phyloP scores from a whole-genome alignment of 164 flowering plant species.

The Dillenia suffruticosa region DNA sequence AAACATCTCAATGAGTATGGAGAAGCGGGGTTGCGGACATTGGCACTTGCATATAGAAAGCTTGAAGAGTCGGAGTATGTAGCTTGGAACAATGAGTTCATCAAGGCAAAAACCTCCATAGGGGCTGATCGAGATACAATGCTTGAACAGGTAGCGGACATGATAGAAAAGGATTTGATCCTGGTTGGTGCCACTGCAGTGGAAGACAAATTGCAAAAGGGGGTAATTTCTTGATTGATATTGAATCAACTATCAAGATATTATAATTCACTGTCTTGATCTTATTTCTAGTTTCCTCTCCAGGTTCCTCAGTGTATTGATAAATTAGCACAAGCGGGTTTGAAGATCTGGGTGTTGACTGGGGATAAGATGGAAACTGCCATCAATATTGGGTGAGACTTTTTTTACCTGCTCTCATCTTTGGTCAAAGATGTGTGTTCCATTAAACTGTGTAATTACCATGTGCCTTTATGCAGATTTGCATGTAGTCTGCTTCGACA shows the following conservation, averaged over 20 bases:
- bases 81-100: conserved; percentile 81
- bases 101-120: conserved; percentile 73
- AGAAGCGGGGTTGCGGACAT: conserved; percentile 92
- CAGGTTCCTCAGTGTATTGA: conserved; percentile 99
- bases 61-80: conserved; percentile 80
- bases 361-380: conserved; percentile 99
- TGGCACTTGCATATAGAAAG: conserved; percentile 85
- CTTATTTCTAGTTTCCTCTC: conserved; percentile 5
- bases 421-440: too few species aligned
- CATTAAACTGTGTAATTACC: too few species aligned
- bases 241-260: background rate
- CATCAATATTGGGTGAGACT: conserved; percentile 87
- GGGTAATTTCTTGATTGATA: conserved; percentile 42
- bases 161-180: conserved; percentile 82
- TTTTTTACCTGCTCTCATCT: background rate
- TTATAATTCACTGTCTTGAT: background rate
- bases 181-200: conserved; percentile 98
- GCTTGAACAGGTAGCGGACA: conserved; percentile 76
- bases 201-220: conserved; percentile 95
- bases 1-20: conserved; percentile 92
- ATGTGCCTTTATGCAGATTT: conserved; percentile 43
- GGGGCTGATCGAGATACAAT: conserved; percentile 79
- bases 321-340: conserved; percentile 99
- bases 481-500: conserved; percentile 90
- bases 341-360: conserved; percentile 97